Conservation (phyloP, 2,329 filamentous ascomycete species). For the Monilinia polystroma region DNA sequence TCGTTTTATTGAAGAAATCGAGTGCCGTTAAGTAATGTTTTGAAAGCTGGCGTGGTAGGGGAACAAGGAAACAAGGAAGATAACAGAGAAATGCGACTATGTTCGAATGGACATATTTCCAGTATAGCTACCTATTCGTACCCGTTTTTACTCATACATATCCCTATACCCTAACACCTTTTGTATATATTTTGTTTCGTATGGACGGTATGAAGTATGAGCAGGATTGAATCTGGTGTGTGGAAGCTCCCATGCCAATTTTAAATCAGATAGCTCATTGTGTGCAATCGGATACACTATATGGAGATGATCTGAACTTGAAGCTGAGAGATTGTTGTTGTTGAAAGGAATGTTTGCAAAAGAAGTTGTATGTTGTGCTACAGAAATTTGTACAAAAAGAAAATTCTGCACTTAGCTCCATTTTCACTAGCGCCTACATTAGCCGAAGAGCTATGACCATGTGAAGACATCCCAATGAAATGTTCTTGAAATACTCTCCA, state of each 20-base stretch:
- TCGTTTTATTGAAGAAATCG: conserved; percentile 43
- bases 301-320: background rate
- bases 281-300: background rate
- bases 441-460: conserved; percentile 17
- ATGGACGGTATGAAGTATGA: background rate
- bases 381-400: background rate
- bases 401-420: conserved; percentile 14
- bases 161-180: background rate
- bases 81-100: background rate
- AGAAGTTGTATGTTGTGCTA: background rate
- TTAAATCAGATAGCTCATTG: background rate
- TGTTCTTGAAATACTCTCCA: background rate
- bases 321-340: background rate
- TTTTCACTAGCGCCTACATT: conserved; percentile 4
- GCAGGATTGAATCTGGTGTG: background rate
- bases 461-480: background rate
- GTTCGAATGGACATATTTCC: background rate
- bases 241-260: background rate
- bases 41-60: conserved; percentile 25
- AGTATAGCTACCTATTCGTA: background rate
- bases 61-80: background rate
- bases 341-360: background rate
- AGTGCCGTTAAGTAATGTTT: conserved; percentile 28
- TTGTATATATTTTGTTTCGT: conserved; percentile 9
- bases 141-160: background rate